Evolutionary conservation across 1,284 basidiomycete genomes (phyloP), one percentile per base, ranked within the genome.

Genomic region (Leccinum pallidistipes): DNA sequence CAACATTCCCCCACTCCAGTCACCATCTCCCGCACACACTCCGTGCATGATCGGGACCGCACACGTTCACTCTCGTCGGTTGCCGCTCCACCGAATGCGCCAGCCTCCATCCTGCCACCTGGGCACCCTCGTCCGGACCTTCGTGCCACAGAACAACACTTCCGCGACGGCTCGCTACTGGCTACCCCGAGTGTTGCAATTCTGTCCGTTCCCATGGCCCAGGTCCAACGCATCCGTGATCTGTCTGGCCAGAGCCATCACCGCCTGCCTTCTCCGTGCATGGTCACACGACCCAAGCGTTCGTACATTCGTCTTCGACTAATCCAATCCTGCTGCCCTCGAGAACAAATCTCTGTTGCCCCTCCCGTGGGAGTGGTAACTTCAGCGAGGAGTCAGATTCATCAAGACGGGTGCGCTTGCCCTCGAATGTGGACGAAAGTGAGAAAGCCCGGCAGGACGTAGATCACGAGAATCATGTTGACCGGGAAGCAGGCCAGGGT

Each of bases 301-400:
- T 65, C 51, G 16, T 61, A 57, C 59, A 38, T 21, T 47, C 61
- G 43, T 62, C 60, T 55, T 52, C 21, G 57, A 66, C 52, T 24
- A 52, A 60, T 59, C 62, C 57, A 56, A 63, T 64, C 61, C 56
- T 51, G 57, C 71, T 66, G 70, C 55, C 52, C 59, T 70, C 62
- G 74, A 76, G 75, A 75, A 65, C 68, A 55, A 75, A 70, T 76
- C 72, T 76, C 74, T 74, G 24, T 76, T 71, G 51, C 59, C 54
- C 50, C 62, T 58, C 67, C 71, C 65, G 9, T 18, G 38, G 59
- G 16, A 68, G 49, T 43, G 47, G 24, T 63, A 71, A 75, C 32
- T 66, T 65, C 73, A 74, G 63, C 62, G 5, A 63, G 60, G 62
- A 64, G 64, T 58, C 27, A 51, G 47, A 49, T 32, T 16, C 55